Evolutionary conservation across 768 basidiomycete genomes (phyloP), one percentile per base, ranked within the genome.

Genomic region (Boletus insuetus): DNA sequence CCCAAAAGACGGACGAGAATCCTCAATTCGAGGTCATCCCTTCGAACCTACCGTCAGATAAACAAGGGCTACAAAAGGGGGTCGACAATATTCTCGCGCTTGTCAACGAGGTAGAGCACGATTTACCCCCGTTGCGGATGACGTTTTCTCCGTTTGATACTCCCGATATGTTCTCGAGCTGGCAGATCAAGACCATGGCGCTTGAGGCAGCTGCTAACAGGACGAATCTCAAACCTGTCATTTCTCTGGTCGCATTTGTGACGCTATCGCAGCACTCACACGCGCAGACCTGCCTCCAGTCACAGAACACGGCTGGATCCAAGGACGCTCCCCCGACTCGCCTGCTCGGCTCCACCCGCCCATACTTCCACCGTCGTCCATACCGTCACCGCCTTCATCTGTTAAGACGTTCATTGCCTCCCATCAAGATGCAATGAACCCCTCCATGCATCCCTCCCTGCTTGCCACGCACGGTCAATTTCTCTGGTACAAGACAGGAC

Each of bases 401-500:
- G 3, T 11, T 2, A 34, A 34, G 34, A 34, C 34, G 13, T 77
- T 77, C 44, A 73, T 77, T 31, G 65, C 67, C 20, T 65, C 74
- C 24, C 76, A 77, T 50, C 60, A 55, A 2, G 57, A 52, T 13
- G 54, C 69, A 20, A 77, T 77, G 75, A 53, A 75, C 46, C 71
- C 75, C 0, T 77, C 77, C 56, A 26, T 42, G 20, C 66, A 77
- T 50, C 76, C 76, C 2, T 59, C 61, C 11, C 56, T 72, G 37
- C 52, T 77, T 32, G 53, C 50, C 4, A 72, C 77, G 1, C 82
- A 84, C 58, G 82, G 82, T 0, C 78, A 80, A 49, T 82, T 81
- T 59, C 72, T 85, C 22, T 74, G 78, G 0, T 75, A 80, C 46
- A 66, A 74, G 11, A 51, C 49, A 6, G 84, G 83, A 2, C 82